These are phyloP conservation scores for Tetrahymena elliotti DNA, from an alignment of 73 alveolate genomes.

Conservation along the genomic window DNA sequence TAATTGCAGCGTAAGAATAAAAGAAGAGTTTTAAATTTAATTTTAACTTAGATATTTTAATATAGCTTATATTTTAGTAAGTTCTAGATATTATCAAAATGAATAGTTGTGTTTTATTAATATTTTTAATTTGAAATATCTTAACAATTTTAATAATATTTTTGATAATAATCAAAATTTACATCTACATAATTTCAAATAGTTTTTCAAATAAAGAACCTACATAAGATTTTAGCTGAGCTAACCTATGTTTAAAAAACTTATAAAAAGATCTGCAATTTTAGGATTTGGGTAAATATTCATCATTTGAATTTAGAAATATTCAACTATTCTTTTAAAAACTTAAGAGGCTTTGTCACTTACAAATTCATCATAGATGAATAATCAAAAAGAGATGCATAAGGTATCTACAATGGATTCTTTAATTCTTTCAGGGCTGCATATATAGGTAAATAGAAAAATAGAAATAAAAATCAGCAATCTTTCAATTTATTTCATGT, in stretches of 20 bases:
- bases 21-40: background rate
- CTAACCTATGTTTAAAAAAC: background rate
- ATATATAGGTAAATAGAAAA: background rate
- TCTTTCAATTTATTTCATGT: background rate
- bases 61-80: background rate
- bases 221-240: background rate
- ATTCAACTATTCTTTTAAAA: background rate
- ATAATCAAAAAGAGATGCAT: background rate
- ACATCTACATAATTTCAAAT: background rate
- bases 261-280: background rate
- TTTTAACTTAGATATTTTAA: background rate
- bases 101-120: background rate
- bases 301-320: background rate
- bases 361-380: background rate
- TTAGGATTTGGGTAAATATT: background rate
- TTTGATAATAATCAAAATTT: background rate
- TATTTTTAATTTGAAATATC: background rate
- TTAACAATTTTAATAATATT: background rate
- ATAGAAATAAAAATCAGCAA: background rate
- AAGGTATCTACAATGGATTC: constrained; percentile 18
- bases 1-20: background rate
- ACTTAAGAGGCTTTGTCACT: background rate
- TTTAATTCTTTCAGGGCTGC: constrained; percentile 22
- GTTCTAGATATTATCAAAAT: background rate
- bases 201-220: background rate